A percentile compares a stretch with the other conserved stretches of the same genome.
Evolutionary conservation across 345 rosid species (phyloP).

Genomic region (Salix suchowensis): DNA sequence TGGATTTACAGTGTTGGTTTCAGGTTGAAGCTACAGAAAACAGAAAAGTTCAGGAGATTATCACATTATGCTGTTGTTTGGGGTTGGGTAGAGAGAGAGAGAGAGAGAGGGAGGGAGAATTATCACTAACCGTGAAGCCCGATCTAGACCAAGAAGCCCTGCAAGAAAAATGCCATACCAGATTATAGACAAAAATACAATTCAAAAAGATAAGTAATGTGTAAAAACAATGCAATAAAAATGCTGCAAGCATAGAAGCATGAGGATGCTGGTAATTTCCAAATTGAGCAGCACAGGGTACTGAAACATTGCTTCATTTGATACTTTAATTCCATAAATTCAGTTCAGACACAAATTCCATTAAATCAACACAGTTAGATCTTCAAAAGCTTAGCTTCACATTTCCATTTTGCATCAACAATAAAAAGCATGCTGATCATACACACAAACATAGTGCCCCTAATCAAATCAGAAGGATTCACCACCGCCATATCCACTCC

Average conservation of each 20-base stretch:
- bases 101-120: background rate
- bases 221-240: background rate
- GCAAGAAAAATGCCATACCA: slow-evolving; percentile 18
- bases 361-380: background rate
- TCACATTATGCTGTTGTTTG: background rate
- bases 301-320: too few relatives aligned
- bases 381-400: background rate
- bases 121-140: slow-evolving; percentile 30
- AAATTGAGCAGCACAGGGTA: too few relatives aligned
- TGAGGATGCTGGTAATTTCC: too few relatives aligned
- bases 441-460: too few relatives aligned
- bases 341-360: background rate
- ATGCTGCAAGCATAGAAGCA: background rate
- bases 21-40: slow-evolving; percentile 24
- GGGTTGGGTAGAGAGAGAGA: background rate
- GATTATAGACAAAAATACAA: background rate
- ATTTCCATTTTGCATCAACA: too few relatives aligned
- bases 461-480: background rate
- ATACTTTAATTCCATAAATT: background rate
- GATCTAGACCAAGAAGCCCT: slow-evolving; percentile 54
- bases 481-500: background rate
- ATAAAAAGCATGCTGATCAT: too few relatives aligned
- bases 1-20: slow-evolving; percentile 21
- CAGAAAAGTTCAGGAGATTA: background rate
- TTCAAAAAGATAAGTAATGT: background rate